Evolutionary conservation across 2,329 filamentous ascomycete species (phyloP).

Genomic region (Hymenotorrendiella dingleyae): DNA sequence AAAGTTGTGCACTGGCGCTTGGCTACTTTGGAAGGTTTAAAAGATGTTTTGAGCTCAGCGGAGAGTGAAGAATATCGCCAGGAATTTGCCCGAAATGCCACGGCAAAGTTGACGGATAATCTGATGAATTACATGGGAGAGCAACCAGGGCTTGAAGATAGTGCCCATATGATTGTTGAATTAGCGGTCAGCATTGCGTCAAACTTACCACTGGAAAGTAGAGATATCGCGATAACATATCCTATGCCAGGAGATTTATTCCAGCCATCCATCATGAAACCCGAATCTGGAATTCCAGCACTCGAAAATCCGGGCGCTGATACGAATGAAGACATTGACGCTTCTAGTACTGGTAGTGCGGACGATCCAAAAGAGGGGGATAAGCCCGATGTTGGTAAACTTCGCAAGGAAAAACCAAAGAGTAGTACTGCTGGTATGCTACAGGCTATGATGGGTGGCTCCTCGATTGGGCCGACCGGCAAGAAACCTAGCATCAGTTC

Average conservation of each 20-base stretch:
- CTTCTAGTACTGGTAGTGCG: slow-evolving; percentile 25
- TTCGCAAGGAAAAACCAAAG: slow-evolving; percentile 27
- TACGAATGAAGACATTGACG: slow-evolving; percentile 21
- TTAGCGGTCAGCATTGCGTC: slow-evolving; percentile 78
- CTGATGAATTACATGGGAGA: slow-evolving; percentile 70
- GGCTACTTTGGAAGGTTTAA: slow-evolving; percentile 86
- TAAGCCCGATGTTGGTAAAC: slow-evolving; percentile 22
- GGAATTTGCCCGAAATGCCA: slow-evolving; percentile 64
- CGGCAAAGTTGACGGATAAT: slow-evolving; percentile 60
- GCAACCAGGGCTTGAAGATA: slow-evolving; percentile 77
- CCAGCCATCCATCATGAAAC: slow-evolving; percentile 72
- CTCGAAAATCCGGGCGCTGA: slow-evolving; percentile 39
- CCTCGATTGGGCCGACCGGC: slow-evolving; percentile 4
- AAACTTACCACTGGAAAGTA: slow-evolving; percentile 83
- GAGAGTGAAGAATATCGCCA: slow-evolving; percentile 61
- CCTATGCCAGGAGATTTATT: slow-evolving; percentile 71
- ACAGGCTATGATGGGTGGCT: slow-evolving; percentile 26
- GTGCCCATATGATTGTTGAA: slow-evolving; percentile 88
- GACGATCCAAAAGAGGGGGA: slow-evolving; percentile 28
- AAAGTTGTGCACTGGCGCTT: slow-evolving; percentile 92
- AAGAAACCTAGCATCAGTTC: slow-evolving; percentile 9
- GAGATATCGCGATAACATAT: slow-evolving; percentile 84
- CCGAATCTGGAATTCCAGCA: slow-evolving; percentile 62
- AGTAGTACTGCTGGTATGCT: slow-evolving; percentile 34
- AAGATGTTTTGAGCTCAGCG: slow-evolving; percentile 59